phyloP scores from a whole-genome alignment of 192 early-diverging fungal species.

The Coemansia sp. region DNA sequence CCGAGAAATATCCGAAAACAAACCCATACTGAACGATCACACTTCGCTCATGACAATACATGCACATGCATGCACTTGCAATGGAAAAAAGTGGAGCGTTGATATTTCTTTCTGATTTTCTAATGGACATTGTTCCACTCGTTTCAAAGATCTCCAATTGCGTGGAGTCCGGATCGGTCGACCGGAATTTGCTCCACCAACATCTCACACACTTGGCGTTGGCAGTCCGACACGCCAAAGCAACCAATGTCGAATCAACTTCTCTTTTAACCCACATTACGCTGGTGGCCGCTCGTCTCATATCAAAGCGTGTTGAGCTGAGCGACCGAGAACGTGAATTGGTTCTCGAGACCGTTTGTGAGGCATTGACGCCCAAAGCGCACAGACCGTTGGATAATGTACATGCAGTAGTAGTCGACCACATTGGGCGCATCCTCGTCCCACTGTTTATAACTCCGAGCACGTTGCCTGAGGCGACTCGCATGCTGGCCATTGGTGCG shows the following conservation, averaged over 20 bases:
- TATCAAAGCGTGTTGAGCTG: slow-evolving; percentile 8
- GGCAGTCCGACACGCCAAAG: slow-evolving; percentile 5
- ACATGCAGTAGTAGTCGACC: slow-evolving; percentile 33
- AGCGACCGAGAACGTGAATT: slow-evolving; percentile 34
- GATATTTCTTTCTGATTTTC: slow-evolving; percentile 2
- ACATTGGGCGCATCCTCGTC: slow-evolving; percentile 26
- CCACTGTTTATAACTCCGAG: slow-evolving; percentile 11
- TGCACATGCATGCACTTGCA: too few species aligned
- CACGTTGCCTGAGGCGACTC: slow-evolving; percentile 17
- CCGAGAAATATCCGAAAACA: too few species aligned
- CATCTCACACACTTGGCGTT: slow-evolving; percentile 16
- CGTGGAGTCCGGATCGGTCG: slow-evolving; percentile 11
- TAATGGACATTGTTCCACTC: slow-evolving; percentile 29
- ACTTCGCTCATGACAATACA: too few species aligned
- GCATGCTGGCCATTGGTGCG: slow-evolving; percentile 24
- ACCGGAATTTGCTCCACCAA: slow-evolving; percentile 4
- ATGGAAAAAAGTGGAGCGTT: not conserved
- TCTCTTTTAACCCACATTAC: slow-evolving; percentile 30
- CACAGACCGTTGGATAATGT: slow-evolving; percentile 20
- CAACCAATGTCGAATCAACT: slow-evolving; percentile 22
- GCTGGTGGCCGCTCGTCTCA: slow-evolving; percentile 16
- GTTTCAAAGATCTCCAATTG: slow-evolving; percentile 14
- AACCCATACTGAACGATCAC: too few species aligned
- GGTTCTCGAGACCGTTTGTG: slow-evolving; percentile 11
- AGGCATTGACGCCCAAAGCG: slow-evolving; percentile 18